phyloP scores from a whole-genome alignment of 805 yeast genomes.

The Nematodospora valgi region DNA sequence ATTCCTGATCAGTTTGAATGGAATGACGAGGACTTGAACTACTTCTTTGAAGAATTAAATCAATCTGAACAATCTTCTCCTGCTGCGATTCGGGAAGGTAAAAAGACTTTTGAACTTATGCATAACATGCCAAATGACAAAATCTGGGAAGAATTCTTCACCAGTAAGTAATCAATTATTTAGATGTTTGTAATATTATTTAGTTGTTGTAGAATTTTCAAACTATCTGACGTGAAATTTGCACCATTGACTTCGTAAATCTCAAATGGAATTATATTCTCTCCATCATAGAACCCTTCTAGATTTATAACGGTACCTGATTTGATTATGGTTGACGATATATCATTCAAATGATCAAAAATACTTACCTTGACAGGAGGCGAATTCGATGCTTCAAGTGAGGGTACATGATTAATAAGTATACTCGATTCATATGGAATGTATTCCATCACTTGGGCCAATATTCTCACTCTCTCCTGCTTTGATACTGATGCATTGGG shows the following conservation, averaged over 20 bases:
- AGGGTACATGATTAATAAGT: slow-evolving; percentile 10
- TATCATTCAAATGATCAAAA: slow-evolving; percentile 9
- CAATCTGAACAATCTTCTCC: slow-evolving; percentile 3
- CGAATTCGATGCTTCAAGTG: slow-evolving; percentile 1
- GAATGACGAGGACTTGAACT: slow-evolving; percentile 26
- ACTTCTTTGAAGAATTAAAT: slow-evolving; percentile 49
- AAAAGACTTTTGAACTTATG: slow-evolving; percentile 55
- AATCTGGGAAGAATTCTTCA: slow-evolving; percentile 67
- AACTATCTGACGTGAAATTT: slow-evolving; percentile 3
- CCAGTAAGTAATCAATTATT: slow-evolving; percentile 11
- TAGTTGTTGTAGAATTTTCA: slow-evolving; percentile 2
- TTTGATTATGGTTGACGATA: slow-evolving; percentile 6
- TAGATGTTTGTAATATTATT: slow-evolving; percentile 1
- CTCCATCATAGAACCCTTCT: slow-evolving; percentile 31
- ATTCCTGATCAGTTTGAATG: slow-evolving; percentile 3
- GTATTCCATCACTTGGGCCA: slow-evolving; percentile 27
- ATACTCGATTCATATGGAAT: slow-evolving; percentile 11
- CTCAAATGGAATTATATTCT: slow-evolving; percentile 17
- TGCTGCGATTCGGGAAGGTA: slow-evolving; percentile 44
- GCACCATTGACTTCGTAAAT: slow-evolving; percentile 17
- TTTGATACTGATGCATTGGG: slow-evolving; percentile 21
- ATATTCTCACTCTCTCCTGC: slow-evolving; percentile 20
- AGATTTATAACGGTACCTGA: slow-evolving; percentile 26
- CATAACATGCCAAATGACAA: slow-evolving; percentile 62
- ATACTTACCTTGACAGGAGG: slow-evolving; percentile 8